Evolutionary conservation across 345 rosid genomes (phyloP).

Genomic region (Melastoma malabathricum): DNA sequence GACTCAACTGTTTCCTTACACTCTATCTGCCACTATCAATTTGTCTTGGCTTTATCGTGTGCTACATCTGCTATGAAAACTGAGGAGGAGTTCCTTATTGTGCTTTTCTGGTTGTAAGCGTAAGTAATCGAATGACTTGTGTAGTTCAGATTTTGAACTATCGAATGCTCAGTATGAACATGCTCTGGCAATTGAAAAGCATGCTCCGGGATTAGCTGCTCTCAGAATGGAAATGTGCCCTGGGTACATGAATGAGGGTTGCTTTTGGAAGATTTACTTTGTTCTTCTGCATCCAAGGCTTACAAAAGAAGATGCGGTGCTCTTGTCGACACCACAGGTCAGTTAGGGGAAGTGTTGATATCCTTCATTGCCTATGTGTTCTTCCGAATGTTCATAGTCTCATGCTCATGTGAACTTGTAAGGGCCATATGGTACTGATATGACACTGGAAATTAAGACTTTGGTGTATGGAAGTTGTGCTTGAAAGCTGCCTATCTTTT

Average conservation of each 20-base stretch:
- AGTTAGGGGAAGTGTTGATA: slow-evolving; percentile 1
- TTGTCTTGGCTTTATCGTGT: too few species aligned
- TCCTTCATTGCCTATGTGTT: background rate
- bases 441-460: too few species aligned
- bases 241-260: slow-evolving; percentile 68
- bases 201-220: slow-evolving; percentile 69
- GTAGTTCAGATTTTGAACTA: slow-evolving; percentile 64
- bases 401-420: background rate
- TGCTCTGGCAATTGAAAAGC: slow-evolving; percentile 74
- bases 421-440: too few species aligned
- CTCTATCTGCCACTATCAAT: too few species aligned
- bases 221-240: slow-evolving; percentile 86
- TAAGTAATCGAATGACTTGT: background rate
- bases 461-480: too few species aligned
- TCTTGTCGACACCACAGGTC: slow-evolving; percentile 74
- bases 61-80: too few species aligned
- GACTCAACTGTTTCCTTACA: too few species aligned
- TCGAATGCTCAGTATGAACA: slow-evolving; percentile 92
- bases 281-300: slow-evolving; percentile 82
- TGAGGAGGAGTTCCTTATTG: too few species aligned
- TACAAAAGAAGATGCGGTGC: slow-evolving; percentile 54
- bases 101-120: too few species aligned
- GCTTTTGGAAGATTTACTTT: slow-evolving; percentile 97
- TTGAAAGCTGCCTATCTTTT: too few species aligned
- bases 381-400: background rate